Conservation (phyloP, 495 filamentous ascomycete species). For the Parathielavia appendiculata region DNA sequence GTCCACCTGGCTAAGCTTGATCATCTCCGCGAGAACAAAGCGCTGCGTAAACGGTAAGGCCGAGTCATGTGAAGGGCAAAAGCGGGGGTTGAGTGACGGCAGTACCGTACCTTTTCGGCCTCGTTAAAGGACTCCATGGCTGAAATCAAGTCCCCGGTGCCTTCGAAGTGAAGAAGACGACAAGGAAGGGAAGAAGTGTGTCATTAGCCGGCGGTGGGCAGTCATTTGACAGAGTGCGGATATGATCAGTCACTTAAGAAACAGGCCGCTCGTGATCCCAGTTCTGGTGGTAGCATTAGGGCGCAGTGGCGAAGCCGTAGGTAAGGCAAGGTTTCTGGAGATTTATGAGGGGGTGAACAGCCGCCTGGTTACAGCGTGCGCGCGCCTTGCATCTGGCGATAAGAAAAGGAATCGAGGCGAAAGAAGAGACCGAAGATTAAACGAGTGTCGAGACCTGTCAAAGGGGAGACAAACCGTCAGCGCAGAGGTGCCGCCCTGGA, state of each 20-base stretch:
- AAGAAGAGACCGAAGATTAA: constrained; percentile 11
- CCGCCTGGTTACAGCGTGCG: constrained; percentile 11
- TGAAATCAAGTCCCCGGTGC: constrained; percentile 26
- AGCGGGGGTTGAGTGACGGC: constrained; percentile 12
- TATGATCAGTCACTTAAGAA: constrained; percentile 23
- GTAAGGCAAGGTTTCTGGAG: neutral
- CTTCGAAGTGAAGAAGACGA: constrained; percentile 31
- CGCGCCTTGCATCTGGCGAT: constrained; percentile 18
- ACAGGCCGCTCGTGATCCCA: constrained; percentile 28
- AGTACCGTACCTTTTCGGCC: constrained; percentile 45
- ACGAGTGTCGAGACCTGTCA: constrained; percentile 27
- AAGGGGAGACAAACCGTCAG: constrained; percentile 19
- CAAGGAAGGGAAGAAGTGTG: constrained; percentile 27
- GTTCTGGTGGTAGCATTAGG: constrained; percentile 18
- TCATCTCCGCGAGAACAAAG: constrained; percentile 51
- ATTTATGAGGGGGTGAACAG: constrained; percentile 16
- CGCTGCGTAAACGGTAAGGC: constrained; percentile 34
- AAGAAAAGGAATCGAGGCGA: constrained; percentile 15
- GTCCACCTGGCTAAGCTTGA: constrained; percentile 49
- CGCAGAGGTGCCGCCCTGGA: constrained; percentile 25
- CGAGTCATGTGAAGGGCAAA: constrained; percentile 14
- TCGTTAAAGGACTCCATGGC: constrained; percentile 47
- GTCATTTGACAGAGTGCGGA: constrained; percentile 39
- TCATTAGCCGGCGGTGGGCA: constrained; percentile 25
- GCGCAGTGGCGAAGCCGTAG: constrained; percentile 31